Percentiles rank a stretch among this genome's conserved stretches.
These are phyloP conservation scores for Vigna trinervia DNA, from an alignment of 306 rosid species.

Conservation along the genomic window DNA sequence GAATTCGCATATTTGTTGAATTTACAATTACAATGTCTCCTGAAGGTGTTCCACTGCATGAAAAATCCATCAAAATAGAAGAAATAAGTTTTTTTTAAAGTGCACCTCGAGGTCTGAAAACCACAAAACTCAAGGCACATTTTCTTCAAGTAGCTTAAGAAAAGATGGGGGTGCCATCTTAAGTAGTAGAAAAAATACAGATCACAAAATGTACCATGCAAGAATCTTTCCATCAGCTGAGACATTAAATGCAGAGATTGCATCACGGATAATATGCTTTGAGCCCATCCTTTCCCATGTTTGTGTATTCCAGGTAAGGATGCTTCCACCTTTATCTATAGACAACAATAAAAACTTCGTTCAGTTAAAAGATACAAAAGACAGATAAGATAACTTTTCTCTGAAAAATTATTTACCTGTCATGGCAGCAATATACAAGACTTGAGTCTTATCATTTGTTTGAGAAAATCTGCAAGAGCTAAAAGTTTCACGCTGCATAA, in stretches of 20 bases:
- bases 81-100: constrained; percentile 37
- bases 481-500: constrained; percentile 74
- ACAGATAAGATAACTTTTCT: constrained; percentile 30
- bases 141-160: constrained; percentile 20
- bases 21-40: constrained; percentile 78
- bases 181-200: constrained; percentile 27
- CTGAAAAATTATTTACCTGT: constrained; percentile 58
- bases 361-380: constrained; percentile 40
- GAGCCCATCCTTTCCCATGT: constrained; percentile 80
- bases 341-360: constrained; percentile 32
- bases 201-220: constrained; percentile 72
- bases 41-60: constrained; percentile 84
- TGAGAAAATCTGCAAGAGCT: constrained; percentile 83
- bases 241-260: constrained; percentile 71
- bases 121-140: constrained; percentile 30
- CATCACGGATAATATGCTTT: constrained; percentile 65
- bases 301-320: constrained; percentile 79
- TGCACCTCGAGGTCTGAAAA: constrained; percentile 2
- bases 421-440: constrained; percentile 65
- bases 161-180: constrained; percentile 9
- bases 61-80: constrained; percentile 48
- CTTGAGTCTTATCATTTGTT: constrained; percentile 51
- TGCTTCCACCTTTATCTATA: constrained; percentile 76
- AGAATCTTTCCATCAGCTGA: constrained; percentile 87
- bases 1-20: constrained; percentile 69